Conservation (phyloP, 805 yeast species). For the Lachancea quebecensis region DNA sequence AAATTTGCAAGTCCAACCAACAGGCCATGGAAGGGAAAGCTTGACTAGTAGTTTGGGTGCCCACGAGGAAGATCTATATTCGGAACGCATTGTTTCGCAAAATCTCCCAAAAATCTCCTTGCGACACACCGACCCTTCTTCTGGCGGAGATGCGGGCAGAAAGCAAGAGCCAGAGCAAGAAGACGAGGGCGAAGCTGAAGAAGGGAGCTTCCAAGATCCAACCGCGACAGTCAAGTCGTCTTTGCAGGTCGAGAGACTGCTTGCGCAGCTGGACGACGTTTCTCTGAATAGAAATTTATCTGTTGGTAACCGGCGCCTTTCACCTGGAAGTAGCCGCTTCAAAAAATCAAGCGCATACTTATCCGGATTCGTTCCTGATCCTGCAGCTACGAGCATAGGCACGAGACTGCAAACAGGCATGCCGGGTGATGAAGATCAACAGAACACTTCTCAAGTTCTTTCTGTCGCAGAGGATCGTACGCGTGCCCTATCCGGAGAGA, state of each 20-base stretch:
- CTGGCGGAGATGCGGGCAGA: background rate
- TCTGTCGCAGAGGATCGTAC: background rate
- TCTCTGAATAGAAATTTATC: conserved; percentile 22
- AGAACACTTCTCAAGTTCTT: background rate
- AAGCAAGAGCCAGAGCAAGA: background rate
- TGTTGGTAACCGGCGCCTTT: background rate
- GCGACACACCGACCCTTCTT: background rate
- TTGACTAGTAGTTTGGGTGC: too few species aligned
- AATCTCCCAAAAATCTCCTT: background rate
- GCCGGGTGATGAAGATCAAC: background rate
- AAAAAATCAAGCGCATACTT: conserved; percentile 33
- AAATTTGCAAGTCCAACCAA: too few species aligned
- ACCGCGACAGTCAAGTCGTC: conserved; percentile 3
- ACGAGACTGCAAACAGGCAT: background rate
- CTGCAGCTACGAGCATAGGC: background rate
- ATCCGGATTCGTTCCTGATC: conserved; percentile 19
- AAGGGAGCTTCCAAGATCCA: conserved; percentile 1
- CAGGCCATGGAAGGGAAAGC: too few species aligned
- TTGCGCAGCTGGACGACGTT: conserved; percentile 27
- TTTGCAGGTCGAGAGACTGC: conserved; percentile 24
- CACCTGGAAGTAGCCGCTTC: conserved; percentile 1
- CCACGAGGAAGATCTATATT: too few species aligned
- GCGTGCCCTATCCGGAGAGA: background rate
- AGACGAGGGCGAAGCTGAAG: background rate
- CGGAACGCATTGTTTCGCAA: too few species aligned